phyloP scores from a whole-genome alignment of 2,329 filamentous ascomycete species.

The Ceratocystis ficicola region DNA sequence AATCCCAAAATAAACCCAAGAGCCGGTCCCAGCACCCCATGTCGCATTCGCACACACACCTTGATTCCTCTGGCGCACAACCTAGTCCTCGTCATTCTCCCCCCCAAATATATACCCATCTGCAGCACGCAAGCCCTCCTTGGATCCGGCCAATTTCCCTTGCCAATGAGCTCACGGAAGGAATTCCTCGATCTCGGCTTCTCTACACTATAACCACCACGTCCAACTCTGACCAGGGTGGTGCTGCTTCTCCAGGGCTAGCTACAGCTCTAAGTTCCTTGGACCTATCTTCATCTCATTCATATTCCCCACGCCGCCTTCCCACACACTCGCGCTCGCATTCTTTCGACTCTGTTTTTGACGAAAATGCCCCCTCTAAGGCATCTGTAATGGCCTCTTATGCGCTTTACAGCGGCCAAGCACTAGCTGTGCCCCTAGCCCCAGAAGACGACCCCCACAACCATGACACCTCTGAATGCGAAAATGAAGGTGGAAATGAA shows the following conservation, averaged over 20 bases:
- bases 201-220: constrained; percentile 20
- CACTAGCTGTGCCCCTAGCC: constrained; percentile 13
- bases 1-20: not conserved
- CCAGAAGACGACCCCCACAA: constrained; percentile 10
- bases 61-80: not conserved
- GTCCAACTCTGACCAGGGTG: constrained; percentile 19
- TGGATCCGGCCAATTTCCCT: constrained; percentile 21
- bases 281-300: constrained; percentile 19
- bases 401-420: constrained; percentile 22
- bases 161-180: constrained; percentile 18
- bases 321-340: constrained; percentile 19
- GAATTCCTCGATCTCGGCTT: constrained; percentile 23
- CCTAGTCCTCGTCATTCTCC: not conserved
- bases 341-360: constrained; percentile 20
- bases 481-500: constrained; percentile 4
- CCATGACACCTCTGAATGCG: constrained; percentile 11
- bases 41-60: constrained; percentile 7
- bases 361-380: constrained; percentile 21
- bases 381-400: constrained; percentile 22
- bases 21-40: constrained; percentile 14
- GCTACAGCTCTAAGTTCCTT: constrained; percentile 19
- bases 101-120: constrained; percentile 2
- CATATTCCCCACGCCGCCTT: constrained; percentile 8
- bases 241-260: constrained; percentile 8
- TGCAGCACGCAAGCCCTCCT: constrained; percentile 13